Percentiles rank a stretch among this genome's conserved stretches.
Conservation (phyloP, 371 early-diverging fungal genomes). For the Rhizopus microsporus region DNA sequence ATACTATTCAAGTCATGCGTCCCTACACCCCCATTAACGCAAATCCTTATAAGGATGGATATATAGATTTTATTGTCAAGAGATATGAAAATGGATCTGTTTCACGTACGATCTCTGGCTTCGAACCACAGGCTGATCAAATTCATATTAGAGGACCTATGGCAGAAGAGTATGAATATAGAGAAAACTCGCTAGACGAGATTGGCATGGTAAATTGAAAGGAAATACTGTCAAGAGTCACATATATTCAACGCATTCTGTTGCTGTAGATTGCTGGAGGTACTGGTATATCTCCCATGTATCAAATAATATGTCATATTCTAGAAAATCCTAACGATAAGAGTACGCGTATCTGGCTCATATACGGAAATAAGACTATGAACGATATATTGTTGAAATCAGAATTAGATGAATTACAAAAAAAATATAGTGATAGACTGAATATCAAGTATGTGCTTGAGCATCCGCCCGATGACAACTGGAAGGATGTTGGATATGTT, state of each 20-base stretch:
- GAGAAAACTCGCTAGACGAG: conserved; percentile 38
- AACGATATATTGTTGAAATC: conserved; percentile 52
- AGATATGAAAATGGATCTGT: conserved; percentile 59
- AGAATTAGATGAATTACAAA: conserved; percentile 39
- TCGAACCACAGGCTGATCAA: conserved; percentile 37
- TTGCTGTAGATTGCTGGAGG: conserved; percentile 66
- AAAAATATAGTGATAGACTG: conserved; percentile 32
- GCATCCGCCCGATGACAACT: conserved; percentile 16
- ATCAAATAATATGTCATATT: conserved; percentile 38
- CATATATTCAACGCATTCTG: conserved; percentile 17
- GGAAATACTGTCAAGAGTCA: conserved; percentile 1
- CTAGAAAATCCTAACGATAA: conserved; percentile 31
- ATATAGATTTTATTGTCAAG: conserved; percentile 66
- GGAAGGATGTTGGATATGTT: conserved; percentile 29
- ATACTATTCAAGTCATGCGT: conserved; percentile 67
- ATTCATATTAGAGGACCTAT: conserved; percentile 66
- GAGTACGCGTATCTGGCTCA: conserved; percentile 42
- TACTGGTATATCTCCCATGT: conserved; percentile 94
- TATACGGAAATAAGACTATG: conserved; percentile 54
- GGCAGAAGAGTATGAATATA: conserved; percentile 47
- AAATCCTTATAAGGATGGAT: conserved; percentile 45
- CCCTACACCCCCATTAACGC: conserved; percentile 64
- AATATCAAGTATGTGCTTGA: conserved; percentile 43
- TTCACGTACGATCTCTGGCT: conserved; percentile 46
- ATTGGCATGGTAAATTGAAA: conserved; percentile 60